Evolutionary conservation across 768 basidiomycete genomes (phyloP).

Genomic region (Amanita rubescens): DNA sequence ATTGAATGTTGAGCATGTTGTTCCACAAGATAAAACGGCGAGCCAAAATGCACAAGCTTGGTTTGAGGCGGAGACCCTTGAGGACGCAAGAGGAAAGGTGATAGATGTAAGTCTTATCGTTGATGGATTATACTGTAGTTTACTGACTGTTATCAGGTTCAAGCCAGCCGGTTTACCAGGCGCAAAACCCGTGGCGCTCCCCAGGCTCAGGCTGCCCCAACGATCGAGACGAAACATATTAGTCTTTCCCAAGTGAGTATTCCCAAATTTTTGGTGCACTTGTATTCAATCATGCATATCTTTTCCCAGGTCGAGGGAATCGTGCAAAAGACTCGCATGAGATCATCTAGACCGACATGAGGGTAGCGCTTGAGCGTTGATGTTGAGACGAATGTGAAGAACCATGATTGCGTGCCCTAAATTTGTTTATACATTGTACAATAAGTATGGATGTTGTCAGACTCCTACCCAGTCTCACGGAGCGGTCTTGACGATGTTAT

Average conservation of each 20-base stretch:
- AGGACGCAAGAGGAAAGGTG: not conserved
- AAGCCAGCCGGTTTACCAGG: not conserved
- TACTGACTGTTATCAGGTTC: not conserved
- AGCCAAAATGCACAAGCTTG: not conserved
- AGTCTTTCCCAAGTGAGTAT: not conserved
- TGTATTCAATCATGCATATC: not conserved
- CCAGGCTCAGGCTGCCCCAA: not conserved
- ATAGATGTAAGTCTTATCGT: not conserved
- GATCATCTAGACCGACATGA: too few relatives aligned
- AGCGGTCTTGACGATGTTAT: too few relatives aligned
- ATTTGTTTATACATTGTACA: too few relatives aligned
- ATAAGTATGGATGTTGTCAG: too few relatives aligned
- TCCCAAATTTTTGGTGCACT: not conserved
- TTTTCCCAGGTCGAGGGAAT: not conserved
- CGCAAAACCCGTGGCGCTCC: too few relatives aligned
- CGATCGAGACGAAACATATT: not conserved
- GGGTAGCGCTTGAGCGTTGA: too few relatives aligned
- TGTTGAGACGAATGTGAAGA: too few relatives aligned
- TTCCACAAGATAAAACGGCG: not conserved
- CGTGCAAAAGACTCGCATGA: not conserved
- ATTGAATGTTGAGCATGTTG: slow-evolving; percentile 18
- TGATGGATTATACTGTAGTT: not conserved
- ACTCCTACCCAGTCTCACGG: too few relatives aligned
- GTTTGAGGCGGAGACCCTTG: not conserved
- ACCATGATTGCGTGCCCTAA: too few relatives aligned